A percentile compares a stretch with the other conserved stretches of the same genome.
These are phyloP conservation scores for Magnaporthiopsis poae DNA, from an alignment of 2,329 filamentous ascomycete genomes.

Conservation along the genomic window DNA sequence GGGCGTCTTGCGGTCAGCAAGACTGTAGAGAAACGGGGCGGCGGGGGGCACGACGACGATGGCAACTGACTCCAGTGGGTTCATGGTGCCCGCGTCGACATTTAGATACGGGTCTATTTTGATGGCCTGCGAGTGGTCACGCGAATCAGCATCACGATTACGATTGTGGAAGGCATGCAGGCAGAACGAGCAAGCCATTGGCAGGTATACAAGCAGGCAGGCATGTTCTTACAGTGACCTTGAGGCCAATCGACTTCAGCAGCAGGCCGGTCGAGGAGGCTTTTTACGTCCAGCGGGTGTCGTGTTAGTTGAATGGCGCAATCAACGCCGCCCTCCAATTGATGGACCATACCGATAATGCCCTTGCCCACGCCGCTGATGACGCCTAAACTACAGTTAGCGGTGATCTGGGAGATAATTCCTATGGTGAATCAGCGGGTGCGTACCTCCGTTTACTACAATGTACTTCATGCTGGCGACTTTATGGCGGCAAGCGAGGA, in stretches of 20 bases:
- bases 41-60: conserved; percentile 2
- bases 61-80: conserved; percentile 26
- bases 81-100: conserved; percentile 26
- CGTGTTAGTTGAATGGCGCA: neutral
- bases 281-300: neutral
- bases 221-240: conserved; percentile 46
- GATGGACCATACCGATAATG: conserved; percentile 12
- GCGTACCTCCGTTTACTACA: conserved; percentile 16
- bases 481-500: neutral
- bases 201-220: conserved; percentile 47
- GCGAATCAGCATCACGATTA: neutral
- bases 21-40: conserved; percentile 8
- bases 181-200: neutral
- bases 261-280: conserved; percentile 43
- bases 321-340: neutral
- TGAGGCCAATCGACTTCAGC: conserved; percentile 70
- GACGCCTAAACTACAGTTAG: conserved; percentile 10
- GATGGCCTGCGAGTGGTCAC: conserved; percentile 18
- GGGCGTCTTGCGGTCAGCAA: neutral
- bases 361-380: conserved; percentile 19
- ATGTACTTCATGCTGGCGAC: conserved; percentile 17
- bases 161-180: neutral
- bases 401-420: neutral
- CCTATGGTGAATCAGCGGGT: neutral
- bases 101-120: conserved; percentile 44